Evolutionary conservation across 2,329 filamentous ascomycete species (phyloP).

Genomic region (Penicillium occitanis): DNA sequence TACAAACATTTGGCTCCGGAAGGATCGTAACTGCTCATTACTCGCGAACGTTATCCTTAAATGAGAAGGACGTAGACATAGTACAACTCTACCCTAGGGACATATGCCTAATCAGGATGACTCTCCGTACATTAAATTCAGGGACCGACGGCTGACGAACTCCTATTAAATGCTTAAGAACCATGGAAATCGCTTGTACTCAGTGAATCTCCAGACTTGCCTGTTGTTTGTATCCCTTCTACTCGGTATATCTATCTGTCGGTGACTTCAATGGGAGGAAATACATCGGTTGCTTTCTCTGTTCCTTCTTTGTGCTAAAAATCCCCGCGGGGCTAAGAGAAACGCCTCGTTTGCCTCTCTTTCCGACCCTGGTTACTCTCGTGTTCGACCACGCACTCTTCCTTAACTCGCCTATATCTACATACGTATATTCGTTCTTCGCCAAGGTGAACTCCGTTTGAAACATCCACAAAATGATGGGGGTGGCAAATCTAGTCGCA

Average conservation of each 20-base stretch:
- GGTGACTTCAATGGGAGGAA: neutral
- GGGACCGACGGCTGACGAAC: neutral
- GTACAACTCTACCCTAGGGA: slow-evolving; percentile 1
- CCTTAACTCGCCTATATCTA: neutral
- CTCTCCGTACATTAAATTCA: neutral
- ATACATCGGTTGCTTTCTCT: neutral
- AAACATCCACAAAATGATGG: neutral
- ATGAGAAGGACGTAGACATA: neutral
- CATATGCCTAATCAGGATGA: slow-evolving; percentile 11
- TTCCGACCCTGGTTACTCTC: neutral
- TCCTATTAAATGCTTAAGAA: slow-evolving; percentile 1
- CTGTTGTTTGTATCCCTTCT: neutral
- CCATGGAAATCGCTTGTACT: neutral
- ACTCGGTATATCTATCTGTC: neutral
- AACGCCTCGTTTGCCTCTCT: neutral
- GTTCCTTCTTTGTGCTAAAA: neutral
- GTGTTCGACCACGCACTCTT: neutral
- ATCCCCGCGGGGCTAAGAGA: neutral
- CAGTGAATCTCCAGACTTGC: neutral
- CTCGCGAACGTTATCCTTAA: neutral
- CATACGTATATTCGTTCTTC: neutral
- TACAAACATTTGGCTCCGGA: neutral
- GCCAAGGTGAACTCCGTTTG: neutral
- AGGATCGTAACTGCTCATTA: neutral
- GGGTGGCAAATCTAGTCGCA: neutral